phyloP scores from a whole-genome alignment of 2,329 filamentous ascomycete genomes.

The Hypoxylon rubiginosum region DNA sequence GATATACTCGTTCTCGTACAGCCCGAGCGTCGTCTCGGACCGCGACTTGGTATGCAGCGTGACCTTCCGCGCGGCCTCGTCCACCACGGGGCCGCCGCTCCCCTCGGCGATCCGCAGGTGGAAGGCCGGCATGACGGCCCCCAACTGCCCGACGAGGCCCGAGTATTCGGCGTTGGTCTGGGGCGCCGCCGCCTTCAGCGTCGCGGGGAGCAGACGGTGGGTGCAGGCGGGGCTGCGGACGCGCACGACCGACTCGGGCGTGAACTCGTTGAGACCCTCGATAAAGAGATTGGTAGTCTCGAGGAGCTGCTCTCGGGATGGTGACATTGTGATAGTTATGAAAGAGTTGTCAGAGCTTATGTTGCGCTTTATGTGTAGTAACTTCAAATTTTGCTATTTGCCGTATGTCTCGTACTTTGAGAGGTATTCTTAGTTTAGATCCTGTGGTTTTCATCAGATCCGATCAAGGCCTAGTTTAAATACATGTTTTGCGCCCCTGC shows the following conservation, averaged over 20 bases:
- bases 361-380: not conserved
- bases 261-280: conserved; percentile 35
- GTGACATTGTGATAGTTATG: conserved; percentile 20
- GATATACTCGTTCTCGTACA: conserved; percentile 45
- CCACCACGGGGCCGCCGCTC: conserved; percentile 36
- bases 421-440: not conserved
- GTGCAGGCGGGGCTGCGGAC: conserved; percentile 28
- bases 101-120: conserved; percentile 19
- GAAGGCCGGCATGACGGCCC: conserved; percentile 9
- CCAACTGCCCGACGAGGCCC: not conserved
- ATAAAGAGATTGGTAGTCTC: conserved; percentile 21
- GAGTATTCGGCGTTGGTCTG: conserved; percentile 22
- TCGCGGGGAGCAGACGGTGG: conserved; percentile 17
- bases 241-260: conserved; percentile 32
- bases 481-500: not conserved
- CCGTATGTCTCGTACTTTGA: not conserved
- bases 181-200: conserved; percentile 7
- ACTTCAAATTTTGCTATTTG: not conserved
- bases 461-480: not conserved
- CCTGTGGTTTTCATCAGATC: not conserved
- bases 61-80: conserved; percentile 39
- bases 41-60: conserved; percentile 41
- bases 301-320: conserved; percentile 28
- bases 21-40: conserved; percentile 32
- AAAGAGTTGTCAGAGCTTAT: not conserved